Conservation (phyloP, 306 rosid genomes). For the Benincasa hispida region DNA sequence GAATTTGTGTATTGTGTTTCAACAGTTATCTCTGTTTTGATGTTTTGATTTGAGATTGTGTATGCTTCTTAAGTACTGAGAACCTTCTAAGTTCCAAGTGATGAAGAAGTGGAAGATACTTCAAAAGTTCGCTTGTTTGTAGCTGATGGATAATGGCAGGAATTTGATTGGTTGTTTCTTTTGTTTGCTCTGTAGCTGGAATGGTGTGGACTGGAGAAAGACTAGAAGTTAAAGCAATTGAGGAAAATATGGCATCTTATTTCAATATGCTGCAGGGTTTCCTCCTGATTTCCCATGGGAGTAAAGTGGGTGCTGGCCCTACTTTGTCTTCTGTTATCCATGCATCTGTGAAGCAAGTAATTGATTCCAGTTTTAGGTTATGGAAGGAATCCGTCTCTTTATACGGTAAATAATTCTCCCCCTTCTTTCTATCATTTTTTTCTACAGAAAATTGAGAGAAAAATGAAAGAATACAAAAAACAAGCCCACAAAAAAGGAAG, state of each 20-base stretch:
- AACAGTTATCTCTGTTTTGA: not conserved
- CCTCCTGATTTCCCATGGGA: constrained; percentile 72
- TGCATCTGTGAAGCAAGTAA: constrained; percentile 55
- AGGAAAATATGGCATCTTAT: constrained; percentile 62
- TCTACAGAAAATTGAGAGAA: no score
- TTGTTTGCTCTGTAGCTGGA: constrained; percentile 45
- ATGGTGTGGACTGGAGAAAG: constrained; percentile 80
- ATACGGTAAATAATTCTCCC: constrained; percentile 35
- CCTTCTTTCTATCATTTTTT: not conserved
- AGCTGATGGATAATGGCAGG: not conserved
- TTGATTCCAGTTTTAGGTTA: constrained; percentile 66
- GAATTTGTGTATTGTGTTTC: not conserved
- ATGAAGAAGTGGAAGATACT: not conserved
- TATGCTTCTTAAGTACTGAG: not conserved
- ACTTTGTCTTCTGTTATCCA: constrained; percentile 52
- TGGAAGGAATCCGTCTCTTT: constrained; percentile 51
- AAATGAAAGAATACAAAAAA: no score
- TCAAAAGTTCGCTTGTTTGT: not conserved
- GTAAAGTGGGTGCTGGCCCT: constrained; percentile 61
- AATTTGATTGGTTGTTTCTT: not conserved
- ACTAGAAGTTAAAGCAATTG: constrained; percentile 40
- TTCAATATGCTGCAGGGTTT: constrained; percentile 72
- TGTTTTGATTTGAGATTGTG: not conserved
- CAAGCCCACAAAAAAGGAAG: no score
- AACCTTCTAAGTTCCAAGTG: not conserved